phyloP scores from a whole-genome alignment of 345 rosid genomes.

The Raphanus raphanistrum region DNA sequence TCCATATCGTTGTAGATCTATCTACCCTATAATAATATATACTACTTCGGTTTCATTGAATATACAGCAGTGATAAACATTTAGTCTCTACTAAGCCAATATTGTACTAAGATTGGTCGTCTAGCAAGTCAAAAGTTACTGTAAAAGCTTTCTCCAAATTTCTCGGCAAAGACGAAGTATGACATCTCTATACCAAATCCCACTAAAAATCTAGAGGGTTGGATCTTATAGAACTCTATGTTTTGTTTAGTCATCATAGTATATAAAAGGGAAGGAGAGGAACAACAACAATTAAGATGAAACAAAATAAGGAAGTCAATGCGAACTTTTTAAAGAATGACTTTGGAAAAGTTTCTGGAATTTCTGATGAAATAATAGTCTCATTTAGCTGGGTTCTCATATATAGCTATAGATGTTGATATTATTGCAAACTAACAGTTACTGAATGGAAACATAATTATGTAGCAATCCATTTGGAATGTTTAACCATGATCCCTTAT shows the following conservation, averaged over 20 bases:
- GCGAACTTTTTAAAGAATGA: not conserved
- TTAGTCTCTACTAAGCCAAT: constrained; percentile 3
- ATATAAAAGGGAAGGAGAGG: not conserved
- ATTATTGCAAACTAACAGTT: not conserved
- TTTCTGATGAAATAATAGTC: not conserved
- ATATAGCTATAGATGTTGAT: not conserved
- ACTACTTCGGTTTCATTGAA: not conserved
- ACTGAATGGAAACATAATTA: not conserved
- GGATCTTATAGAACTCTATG: not conserved
- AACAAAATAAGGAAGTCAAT: not conserved
- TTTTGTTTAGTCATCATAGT: constrained; percentile 1
- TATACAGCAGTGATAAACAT: not conserved
- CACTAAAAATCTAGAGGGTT: constrained; percentile 18
- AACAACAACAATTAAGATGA: not conserved
- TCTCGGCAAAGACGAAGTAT: not conserved
- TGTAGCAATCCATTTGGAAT: not conserved
- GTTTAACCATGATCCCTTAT: not conserved
- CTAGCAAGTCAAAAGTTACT: constrained; percentile 29
- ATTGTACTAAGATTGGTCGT: constrained; percentile 3
- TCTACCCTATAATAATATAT: not conserved
- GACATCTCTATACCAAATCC: constrained; percentile 29
- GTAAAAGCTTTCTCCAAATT: constrained; percentile 21
- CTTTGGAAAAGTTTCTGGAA: not conserved
- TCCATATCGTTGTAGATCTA: constrained; percentile 6
- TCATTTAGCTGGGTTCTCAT: not conserved